Evolutionary conservation across 176 grass and related monocot genomes (phyloP), one percentile per base, ranked within the genome.

Genomic region (Pontederia crassipes): DNA sequence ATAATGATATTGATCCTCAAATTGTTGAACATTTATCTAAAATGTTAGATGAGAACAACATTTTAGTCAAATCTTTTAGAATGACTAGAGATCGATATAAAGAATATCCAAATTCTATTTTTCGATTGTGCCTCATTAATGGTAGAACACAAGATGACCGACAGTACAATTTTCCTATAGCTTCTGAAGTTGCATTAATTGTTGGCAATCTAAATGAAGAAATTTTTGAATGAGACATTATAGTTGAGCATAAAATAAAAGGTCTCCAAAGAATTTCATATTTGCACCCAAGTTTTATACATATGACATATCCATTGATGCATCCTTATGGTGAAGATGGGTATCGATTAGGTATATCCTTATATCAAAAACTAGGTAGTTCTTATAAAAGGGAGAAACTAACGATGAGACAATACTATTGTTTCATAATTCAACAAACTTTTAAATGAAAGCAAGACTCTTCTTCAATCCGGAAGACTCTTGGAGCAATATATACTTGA

Each of bases 11-110:
- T 54, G 73, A 76, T 11, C n/a, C 28, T 59, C 49, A 28, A 47
- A 79, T 74, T 45, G 17, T 78, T 11, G 2, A 2, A 9, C 56
- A 59, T 11, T 49, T 83, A 11, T 2, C 14, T 28, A 24, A 45
- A 3, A 82, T 77, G 79, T 51, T 77, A 9, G 47, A 82, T 0
- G 15, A 28, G 20, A 78, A 15, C 14, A 82, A 77, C 32, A 53
- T 15, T 17, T 46, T 77, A 2, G 74, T 40, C 9, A 16, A 82
- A 40, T 27, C 75, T 71, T 82, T 78, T 26, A 29, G 51, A 46
- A 78, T 78, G 74, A 68, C 74, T 29, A 65, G 67, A 12, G 68
- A 78, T 68, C 59, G 79, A 66, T 54, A 24, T 15, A 51, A 10
- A 48, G 67, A 35, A 35, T 35, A 4, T 35, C 29, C 29, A 2